Percentiles rank a stretch among this genome's conserved stretches.
Conservation (phyloP, 352 stramenopile genomes). For the Globisporangium sylvaticum region DNA sequence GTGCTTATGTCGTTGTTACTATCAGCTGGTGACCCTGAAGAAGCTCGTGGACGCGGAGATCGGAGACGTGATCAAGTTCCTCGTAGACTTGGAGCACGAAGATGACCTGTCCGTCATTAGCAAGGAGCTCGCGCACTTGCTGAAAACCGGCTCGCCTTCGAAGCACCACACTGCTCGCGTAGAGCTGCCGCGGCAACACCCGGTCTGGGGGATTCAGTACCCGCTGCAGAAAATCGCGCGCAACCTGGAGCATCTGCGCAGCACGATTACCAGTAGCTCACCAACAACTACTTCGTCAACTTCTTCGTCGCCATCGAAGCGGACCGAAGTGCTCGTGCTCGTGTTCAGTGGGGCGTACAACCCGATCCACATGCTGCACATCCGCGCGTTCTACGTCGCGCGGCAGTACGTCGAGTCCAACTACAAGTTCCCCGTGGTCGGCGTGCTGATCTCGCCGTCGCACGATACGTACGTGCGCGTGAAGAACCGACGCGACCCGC, state of each 20-base stretch:
- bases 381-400: slow-evolving; percentile 73
- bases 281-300: slow-evolving; percentile 1
- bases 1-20: no score
- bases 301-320: slow-evolving; percentile 25
- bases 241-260: slow-evolving; percentile 47
- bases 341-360: slow-evolving; percentile 75
- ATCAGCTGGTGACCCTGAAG: slow-evolving; percentile 64
- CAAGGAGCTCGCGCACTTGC: slow-evolving; percentile 31
- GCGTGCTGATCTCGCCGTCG: slow-evolving; percentile 71
- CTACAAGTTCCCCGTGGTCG: slow-evolving; percentile 74
- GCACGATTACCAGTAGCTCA: neutral
- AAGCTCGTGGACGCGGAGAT: slow-evolving; percentile 71
- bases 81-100: slow-evolving; percentile 46
- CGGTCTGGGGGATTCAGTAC: slow-evolving; percentile 64
- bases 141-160: slow-evolving; percentile 51
- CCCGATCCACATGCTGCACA: slow-evolving; percentile 74
- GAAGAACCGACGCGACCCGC: slow-evolving; percentile 66
- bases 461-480: slow-evolving; percentile 72
- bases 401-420: slow-evolving; percentile 75
- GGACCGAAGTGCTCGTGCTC: slow-evolving; percentile 65
- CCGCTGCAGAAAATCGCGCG: slow-evolving; percentile 66
- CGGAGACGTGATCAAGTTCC: slow-evolving; percentile 62
- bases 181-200: slow-evolving; percentile 32
- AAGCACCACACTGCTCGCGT: slow-evolving; percentile 36
- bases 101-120: slow-evolving; percentile 23